Percentiles rank a stretch among this genome's conserved stretches.
phyloP scores from a whole-genome alignment of 495 filamentous ascomycete genomes.

The Neurospora sp. region DNA sequence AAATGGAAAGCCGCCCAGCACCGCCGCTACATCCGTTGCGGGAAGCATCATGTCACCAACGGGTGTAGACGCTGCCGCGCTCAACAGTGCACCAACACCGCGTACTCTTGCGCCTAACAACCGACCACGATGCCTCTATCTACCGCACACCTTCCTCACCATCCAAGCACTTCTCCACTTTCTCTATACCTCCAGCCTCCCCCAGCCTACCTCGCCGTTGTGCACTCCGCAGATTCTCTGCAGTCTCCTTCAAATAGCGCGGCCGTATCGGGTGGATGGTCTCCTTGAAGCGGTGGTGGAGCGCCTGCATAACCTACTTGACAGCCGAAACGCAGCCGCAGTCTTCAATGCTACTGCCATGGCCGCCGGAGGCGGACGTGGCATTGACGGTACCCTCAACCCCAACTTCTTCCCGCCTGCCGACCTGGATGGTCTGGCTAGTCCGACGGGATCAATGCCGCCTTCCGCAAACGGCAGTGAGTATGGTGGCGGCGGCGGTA shows the following conservation, averaged over 20 bases:
- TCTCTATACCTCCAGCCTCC: conserved; percentile 84
- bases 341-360: conserved; percentile 98
- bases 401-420: conserved; percentile 35
- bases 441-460: conserved; percentile 13
- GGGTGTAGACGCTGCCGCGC: conserved; percentile 24
- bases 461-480: conserved; percentile 16
- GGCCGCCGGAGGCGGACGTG: conserved; percentile 87
- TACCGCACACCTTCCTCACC: conserved; percentile 85
- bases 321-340: conserved; percentile 87
- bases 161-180: conserved; percentile 81
- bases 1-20: conserved; percentile 24
- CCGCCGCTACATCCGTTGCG: conserved; percentile 25
- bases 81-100: conserved; percentile 39
- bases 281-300: conserved; percentile 86
- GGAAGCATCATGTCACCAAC: conserved; percentile 18
- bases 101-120: conserved; percentile 54
- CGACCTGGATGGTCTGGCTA: conserved; percentile 16
- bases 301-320: conserved; percentile 80
- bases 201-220: conserved; percentile 60
- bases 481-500: conserved; percentile 6
- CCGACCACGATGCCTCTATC: conserved; percentile 77
- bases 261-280: conserved; percentile 87
- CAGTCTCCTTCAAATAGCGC: conserved; percentile 84
- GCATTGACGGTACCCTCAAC: conserved; percentile 44
- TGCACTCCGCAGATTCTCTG: conserved; percentile 94